Base-by-base conservation (phyloP, 768 basidiomycete species). In the Phylloporus sp. region DNA sequence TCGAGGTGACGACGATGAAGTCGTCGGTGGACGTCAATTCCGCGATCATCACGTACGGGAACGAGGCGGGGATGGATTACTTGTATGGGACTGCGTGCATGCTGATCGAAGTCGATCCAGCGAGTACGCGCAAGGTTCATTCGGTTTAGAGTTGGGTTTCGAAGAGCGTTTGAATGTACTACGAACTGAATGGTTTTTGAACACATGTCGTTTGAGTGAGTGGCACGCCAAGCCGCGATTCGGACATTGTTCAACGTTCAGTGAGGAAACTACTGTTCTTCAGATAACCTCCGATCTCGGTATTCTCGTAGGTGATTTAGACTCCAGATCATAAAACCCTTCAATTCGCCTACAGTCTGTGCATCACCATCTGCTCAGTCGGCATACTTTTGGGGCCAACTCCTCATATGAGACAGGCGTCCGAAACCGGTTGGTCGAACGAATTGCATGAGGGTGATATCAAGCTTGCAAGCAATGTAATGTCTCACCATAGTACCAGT, bases 41-140 rank as follows among this genome's bases (percentile, higher is more conserved):
- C 9, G 5, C 36, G 3, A 11, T 42, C 17, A 21, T 39, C 24
- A 18, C 21, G 1, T 43, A 40, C 17, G 42, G 46, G 6, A 37
- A 49, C 18, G 27, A 41, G 26, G 23, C 34, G 13, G 14, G 18
- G 2, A 13, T 48, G 38, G 15, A 8, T 0, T 45, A n/a, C 23
- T 50, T 44, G 31, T 46, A 50, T 9, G 52, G 48, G 14, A 46
- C 39, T 22, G 52, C 46, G 2, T 53, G 48, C 37, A 45, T 45
- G 34, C 17, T 53, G 22, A 26, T 45, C 14, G 29, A 24, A 13
- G 33, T 53, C 2, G 48, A 28, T 28, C 17, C 43, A 1, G 49
- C 40, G 2, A 37, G 29, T 6, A 28, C 39, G 1, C 49, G 52
- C 22, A 15, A 31, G 14, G 15, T n/a, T n/a, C 15, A 15, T 29